A percentile compares a stretch with the other conserved stretches of the same genome.
Conservation (phyloP, 116 monocot genomes). For the Phalaenopsis hybrid region DNA sequence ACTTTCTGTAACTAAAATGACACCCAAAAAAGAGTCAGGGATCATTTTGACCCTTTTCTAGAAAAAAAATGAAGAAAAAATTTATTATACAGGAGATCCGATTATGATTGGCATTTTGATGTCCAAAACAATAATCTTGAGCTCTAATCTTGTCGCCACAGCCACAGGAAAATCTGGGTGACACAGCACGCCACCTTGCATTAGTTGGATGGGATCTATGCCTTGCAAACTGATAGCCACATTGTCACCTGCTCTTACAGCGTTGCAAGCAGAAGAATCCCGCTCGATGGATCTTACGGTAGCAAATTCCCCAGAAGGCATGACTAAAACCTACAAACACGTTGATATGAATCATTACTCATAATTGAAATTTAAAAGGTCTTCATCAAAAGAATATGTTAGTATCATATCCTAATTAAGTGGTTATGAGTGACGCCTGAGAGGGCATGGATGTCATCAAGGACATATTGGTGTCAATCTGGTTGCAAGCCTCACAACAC, state of each 20-base stretch:
- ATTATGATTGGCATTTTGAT: slow-evolving; percentile 51
- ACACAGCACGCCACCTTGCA: slow-evolving; percentile 66
- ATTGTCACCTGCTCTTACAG: slow-evolving; percentile 84
- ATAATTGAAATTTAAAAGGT: not conserved
- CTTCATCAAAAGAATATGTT: not conserved
- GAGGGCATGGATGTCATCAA: not conserved
- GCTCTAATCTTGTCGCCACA: slow-evolving; percentile 55
- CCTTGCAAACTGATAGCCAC: slow-evolving; percentile 65
- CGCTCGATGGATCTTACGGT: slow-evolving; percentile 58
- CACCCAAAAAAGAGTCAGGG: no score
- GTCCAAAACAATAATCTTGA: slow-evolving; percentile 70
- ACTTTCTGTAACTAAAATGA: no score
- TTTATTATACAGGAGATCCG: slow-evolving; percentile 51
- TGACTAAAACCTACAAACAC: slow-evolving; percentile 60
- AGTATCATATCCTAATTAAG: not conserved
- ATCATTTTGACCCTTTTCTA: not conserved
- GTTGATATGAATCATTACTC: not conserved
- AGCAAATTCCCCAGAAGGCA: slow-evolving; percentile 64
- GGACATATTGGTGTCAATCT: not conserved
- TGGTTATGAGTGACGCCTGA: not conserved
- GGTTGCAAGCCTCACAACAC: no score
- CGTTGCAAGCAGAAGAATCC: slow-evolving; percentile 45
- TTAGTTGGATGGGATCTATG: slow-evolving; percentile 35
- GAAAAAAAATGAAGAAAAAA: not conserved
- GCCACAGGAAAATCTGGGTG: slow-evolving; percentile 79